A percentile compares a stretch with the other conserved stretches of the same genome.
Conservation (phyloP, 2,329 filamentous ascomycete genomes). For the Pseudogymnoascus sp. region DNA sequence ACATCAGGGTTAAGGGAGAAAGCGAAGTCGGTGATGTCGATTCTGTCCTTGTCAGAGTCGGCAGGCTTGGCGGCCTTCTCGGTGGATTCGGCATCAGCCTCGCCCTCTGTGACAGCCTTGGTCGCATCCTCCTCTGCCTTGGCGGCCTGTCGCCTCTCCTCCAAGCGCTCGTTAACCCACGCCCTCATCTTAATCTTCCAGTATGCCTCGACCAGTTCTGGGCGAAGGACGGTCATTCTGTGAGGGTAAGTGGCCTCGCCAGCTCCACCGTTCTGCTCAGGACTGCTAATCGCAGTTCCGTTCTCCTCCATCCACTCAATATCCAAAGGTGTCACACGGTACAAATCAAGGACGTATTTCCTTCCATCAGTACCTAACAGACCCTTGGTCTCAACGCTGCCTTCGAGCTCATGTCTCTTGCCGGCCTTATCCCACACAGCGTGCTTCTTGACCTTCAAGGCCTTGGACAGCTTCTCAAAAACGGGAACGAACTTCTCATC, state of each 20-base stretch:
- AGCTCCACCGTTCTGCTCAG: conserved; percentile 26
- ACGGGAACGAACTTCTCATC: conserved; percentile 76
- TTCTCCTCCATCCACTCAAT: conserved; percentile 81
- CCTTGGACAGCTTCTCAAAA: conserved; percentile 85
- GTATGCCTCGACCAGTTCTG: conserved; percentile 82
- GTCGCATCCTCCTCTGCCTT: conserved; percentile 19
- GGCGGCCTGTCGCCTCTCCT: conserved; percentile 44
- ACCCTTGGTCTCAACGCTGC: conserved; percentile 95
- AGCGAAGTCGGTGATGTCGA: conserved; percentile 80
- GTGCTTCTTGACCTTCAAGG: conserved; percentile 87
- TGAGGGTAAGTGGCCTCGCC: conserved; percentile 60
- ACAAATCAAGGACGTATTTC: conserved; percentile 95
- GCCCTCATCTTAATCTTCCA: conserved; percentile 79
- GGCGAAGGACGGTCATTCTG: conserved; percentile 86
- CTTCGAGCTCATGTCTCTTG: conserved; percentile 82
- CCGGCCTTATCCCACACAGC: conserved; percentile 96
- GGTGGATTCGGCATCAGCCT: conserved; percentile 27
- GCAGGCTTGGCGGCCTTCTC: conserved; percentile 14
- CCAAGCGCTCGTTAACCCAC: conserved; percentile 74
- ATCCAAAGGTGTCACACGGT: conserved; percentile 88
- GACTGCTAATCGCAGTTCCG: conserved; percentile 35
- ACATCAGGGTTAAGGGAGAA: conserved; percentile 91
- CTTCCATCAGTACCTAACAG: conserved; percentile 92
- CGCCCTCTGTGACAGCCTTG: conserved; percentile 29
- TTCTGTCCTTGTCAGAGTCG: conserved; percentile 44